Percentiles rank a stretch among this genome's conserved stretches.
These are phyloP conservation scores for Psidium guajava DNA, from an alignment of 345 rosid genomes.

Conservation along the genomic window DNA sequence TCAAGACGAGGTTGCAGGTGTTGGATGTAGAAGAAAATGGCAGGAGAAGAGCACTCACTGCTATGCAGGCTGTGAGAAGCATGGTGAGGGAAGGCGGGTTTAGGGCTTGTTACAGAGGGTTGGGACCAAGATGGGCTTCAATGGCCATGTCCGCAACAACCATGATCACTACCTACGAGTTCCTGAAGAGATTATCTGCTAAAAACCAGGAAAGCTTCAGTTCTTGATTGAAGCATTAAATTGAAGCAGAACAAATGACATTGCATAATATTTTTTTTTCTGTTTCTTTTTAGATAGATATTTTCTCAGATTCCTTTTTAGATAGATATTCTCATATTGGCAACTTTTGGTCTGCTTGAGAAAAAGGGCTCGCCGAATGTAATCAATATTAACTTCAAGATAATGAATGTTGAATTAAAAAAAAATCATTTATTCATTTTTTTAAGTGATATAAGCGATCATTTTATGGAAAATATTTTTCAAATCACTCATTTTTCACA, in stretches of 20 bases:
- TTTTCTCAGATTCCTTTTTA: not conserved
- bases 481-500: too few relatives aligned
- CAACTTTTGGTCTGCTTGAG: not conserved
- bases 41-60: slow-evolving; percentile 46
- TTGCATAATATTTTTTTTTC: not conserved
- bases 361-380: not conserved
- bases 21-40: slow-evolving; percentile 72
- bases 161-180: slow-evolving; percentile 86
- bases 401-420: too few relatives aligned
- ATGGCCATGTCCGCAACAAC: slow-evolving; percentile 83
- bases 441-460: too few relatives aligned
- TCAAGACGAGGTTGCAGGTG: slow-evolving; percentile 81
- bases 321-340: not conserved
- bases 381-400: too few relatives aligned
- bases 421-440: too few relatives aligned
- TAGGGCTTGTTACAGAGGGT: slow-evolving; percentile 69
- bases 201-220: slow-evolving; percentile 24
- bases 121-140: slow-evolving; percentile 94
- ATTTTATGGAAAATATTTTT: too few relatives aligned
- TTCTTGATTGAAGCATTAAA: not conserved
- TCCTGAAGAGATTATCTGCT: slow-evolving; percentile 62
- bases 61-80: slow-evolving; percentile 40
- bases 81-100: slow-evolving; percentile 72
- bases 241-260: not conserved
- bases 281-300: not conserved